Conservation (phyloP, 257 asterid species). For the Rhazya stricta region DNA sequence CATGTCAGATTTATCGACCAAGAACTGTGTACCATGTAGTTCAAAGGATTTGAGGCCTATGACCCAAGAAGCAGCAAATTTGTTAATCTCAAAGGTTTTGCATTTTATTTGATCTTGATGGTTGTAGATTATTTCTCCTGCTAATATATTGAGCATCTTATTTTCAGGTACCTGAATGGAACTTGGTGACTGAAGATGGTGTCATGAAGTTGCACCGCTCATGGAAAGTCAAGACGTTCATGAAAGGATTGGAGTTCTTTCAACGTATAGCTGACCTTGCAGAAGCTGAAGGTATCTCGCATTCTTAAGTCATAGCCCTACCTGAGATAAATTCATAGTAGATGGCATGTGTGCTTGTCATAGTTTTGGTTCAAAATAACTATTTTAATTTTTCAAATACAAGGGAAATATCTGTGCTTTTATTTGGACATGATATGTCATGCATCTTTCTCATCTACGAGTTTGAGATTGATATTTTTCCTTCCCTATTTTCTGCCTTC, state of each 20-base stretch:
- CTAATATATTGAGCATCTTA: not conserved
- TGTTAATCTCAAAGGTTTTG: conserved; percentile 30
- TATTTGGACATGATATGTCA: not conserved
- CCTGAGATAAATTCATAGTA: not conserved
- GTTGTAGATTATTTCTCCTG: not conserved
- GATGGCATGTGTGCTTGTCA: not conserved
- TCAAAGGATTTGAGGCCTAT: conserved; percentile 36
- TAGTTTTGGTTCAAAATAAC: not conserved
- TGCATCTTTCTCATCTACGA: not conserved
- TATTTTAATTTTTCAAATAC: not conserved
- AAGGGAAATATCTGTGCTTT: not conserved
- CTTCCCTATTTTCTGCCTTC: not conserved
- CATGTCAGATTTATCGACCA: conserved; percentile 62
- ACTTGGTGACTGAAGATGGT: conserved; percentile 61
- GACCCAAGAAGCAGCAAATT: conserved; percentile 36
- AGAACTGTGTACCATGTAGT: conserved; percentile 59
- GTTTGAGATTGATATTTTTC: no score
- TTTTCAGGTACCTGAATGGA: conserved; percentile 74
- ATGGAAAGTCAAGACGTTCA: conserved; percentile 87
- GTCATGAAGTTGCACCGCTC: conserved; percentile 60
- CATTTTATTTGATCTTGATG: not conserved
- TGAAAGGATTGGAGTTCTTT: conserved; percentile 82
- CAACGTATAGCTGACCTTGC: conserved; percentile 77
- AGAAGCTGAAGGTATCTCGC: conserved; percentile 71
- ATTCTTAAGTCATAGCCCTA: not conserved